Base-by-base conservation (phyloP, 1,284 basidiomycete genomes). In the Earliella scabrosa region DNA sequence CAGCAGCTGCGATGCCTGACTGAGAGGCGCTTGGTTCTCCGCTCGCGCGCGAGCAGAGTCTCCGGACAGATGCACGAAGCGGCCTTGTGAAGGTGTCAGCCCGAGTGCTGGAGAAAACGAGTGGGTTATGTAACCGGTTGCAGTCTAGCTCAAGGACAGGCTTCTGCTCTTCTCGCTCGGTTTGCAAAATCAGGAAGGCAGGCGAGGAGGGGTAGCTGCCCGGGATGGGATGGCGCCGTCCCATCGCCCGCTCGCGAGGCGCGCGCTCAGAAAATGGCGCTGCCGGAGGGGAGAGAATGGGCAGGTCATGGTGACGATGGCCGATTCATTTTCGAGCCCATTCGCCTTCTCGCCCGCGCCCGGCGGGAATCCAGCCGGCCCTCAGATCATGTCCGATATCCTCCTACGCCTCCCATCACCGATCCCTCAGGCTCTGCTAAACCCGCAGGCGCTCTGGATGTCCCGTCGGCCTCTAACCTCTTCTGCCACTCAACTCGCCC, bases 51-150 rank as follows among this genome's bases (percentile, higher is more conserved):
- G 29, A 23, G 40, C 49, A 36, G 39, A 50, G 8, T 49, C 29
- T 44, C 56, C 54, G 60, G 60, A 62, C 60, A 59, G 41, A 56
- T 56, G 57, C 40, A 56, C 46, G 52, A 50, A 56, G 34, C 43
- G 44, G 47, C 53, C 57, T 44, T 35, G 49, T 62, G 56, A 45
- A 49, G 46, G 50, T 56, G 60, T 53, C 60, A 58, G 27, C 18
- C 31, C 27, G 43, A 35, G 20, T 38, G 16, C 23, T 52, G 36
- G 51, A 54, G 41, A 54, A 51, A 44, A 38, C 40, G 49, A 36
- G 35, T 21, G 45, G n/a, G 16, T 50, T 51, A 62, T 62, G 60
- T 52, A 58, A 35, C 54, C 57, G 39, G 49, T 39, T 56, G 50
- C 31, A 50, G 56, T n/a, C 56, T 61, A 55, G 59, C 59, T 34